Evolutionary conservation across 805 yeast genomes (phyloP).

Genomic region (Kazachstania psychrophila): DNA sequence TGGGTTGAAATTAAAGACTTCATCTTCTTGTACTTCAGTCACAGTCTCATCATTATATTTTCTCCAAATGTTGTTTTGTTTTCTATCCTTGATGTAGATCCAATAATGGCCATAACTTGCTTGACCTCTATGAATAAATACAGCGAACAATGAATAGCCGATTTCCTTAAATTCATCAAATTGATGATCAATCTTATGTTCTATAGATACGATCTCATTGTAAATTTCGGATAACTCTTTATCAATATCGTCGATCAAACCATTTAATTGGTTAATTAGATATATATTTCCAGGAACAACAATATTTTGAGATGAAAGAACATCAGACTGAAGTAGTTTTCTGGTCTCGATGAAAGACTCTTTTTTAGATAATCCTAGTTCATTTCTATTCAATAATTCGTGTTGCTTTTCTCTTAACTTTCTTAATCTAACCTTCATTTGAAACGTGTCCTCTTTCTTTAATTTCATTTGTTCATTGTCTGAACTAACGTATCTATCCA

Average conservation of each 20-base stretch:
- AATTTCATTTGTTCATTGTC: conserved; percentile 42
- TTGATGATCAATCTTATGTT: conserved; percentile 44
- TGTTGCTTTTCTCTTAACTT: conserved; percentile 37
- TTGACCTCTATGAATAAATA: conserved; percentile 91
- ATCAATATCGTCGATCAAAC: conserved; percentile 40
- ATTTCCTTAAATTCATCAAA: conserved; percentile 51
- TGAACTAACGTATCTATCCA: conserved; percentile 82
- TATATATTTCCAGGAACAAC: conserved; percentile 22
- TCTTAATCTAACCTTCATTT: conserved; percentile 51
- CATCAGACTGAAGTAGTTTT: conserved; percentile 42
- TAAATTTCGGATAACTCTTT: conserved; percentile 37
- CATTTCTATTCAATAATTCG: conserved; percentile 38
- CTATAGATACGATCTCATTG: conserved; percentile 36
- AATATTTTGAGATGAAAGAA: conserved; percentile 37
- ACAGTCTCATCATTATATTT: conserved; percentile 94
- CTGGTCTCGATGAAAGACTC: conserved; percentile 49
- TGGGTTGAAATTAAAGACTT: conserved; percentile 55
- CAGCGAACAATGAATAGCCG: conserved; percentile 80
- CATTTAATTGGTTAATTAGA: conserved; percentile 29
- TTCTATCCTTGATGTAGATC: conserved; percentile 80
- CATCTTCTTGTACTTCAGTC: conserved; percentile 58
- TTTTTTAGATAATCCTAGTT: conserved; percentile 39
- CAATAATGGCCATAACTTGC: conserved; percentile 96
- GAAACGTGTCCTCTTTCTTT: conserved; percentile 44
- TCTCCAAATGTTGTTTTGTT: conserved; percentile 52